phyloP scores from a whole-genome alignment of 2,329 filamentous ascomycete species.

The Fusarium kyushuense region DNA sequence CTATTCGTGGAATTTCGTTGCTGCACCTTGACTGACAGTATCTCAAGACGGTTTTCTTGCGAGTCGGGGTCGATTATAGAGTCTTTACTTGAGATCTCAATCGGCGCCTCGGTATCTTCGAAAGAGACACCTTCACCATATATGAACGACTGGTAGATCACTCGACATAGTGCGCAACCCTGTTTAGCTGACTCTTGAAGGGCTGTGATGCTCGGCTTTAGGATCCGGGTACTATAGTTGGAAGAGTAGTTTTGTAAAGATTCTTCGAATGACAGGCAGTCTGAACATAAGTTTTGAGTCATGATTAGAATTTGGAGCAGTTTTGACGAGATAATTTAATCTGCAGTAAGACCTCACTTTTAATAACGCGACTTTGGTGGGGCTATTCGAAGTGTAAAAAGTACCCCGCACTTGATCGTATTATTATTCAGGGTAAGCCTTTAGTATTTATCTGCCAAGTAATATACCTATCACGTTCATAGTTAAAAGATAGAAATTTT shows the following conservation, averaged over 20 bases:
- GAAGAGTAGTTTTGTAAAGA: background rate
- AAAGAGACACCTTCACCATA: background rate
- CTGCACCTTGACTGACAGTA: background rate
- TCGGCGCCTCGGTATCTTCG: background rate
- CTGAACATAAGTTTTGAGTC: background rate
- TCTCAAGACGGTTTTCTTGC: background rate
- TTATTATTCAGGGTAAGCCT: background rate
- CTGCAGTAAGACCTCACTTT: background rate
- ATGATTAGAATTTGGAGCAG: background rate
- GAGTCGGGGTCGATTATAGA: background rate
- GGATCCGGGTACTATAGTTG: accelerated
- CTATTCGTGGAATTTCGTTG: background rate
- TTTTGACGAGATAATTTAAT: background rate
- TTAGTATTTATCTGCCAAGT: background rate
- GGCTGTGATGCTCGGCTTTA: background rate
- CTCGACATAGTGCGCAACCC: background rate
- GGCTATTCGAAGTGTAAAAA: background rate
- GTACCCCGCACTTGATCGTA: background rate
- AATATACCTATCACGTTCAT: too few species aligned
- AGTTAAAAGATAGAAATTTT: too few species aligned
- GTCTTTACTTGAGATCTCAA: background rate
- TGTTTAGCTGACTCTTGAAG: background rate
- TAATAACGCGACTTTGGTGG: background rate
- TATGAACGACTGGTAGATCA: background rate
- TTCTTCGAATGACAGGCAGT: background rate